Evolutionary conservation across 176 grass and related monocot species (phyloP), one percentile per base, ranked within the genome.

Genomic region (Avena sativa): DNA sequence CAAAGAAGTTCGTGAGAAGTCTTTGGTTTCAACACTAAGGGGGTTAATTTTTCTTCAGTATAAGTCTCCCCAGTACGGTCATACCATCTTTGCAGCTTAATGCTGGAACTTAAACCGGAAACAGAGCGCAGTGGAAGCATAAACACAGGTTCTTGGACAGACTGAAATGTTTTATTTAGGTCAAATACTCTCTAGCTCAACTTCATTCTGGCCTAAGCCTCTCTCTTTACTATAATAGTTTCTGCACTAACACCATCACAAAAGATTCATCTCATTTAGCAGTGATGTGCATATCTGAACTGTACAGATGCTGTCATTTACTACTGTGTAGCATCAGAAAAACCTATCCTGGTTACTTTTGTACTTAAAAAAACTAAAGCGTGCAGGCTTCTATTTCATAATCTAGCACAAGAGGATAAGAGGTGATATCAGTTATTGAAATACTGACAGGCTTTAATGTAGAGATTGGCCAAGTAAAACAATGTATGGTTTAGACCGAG

Each of bases 391-490:
- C 57, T 34, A 30, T 65, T 64, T 85, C 30, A 38, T 9, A 74
- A 64, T 77, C 46, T 38, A 85, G 73, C 46, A 67, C 12, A 77
- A 32, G 62, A 50, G 71, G 44, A 74, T 49, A 78, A 62, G 73
- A 40, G 47, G 72, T 67, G 64, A 66, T 23, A 34, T 23, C 12
- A 8, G 9, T 52, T 52, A 75, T 26, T 23, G 13, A 51, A 47
- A 75, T 75, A 51, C 71, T 75, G 28, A 82, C 36, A 55, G 30
- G 47, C 30, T 56, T 82, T 11, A 26, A 5, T 73, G 43, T 73
- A 55, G 12, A 53, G 16, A 40, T n/a, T 52, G 25, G n/a, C 46
- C 43, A 49, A 65, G 14, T 49, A 81, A 43, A 64, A 47, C 60
- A 14, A 66, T 79, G 65, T 49, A 12, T 81, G 14, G 26, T 81